Evolutionary conservation across 345 rosid genomes (phyloP).

Genomic region (Sapria himalayana): DNA sequence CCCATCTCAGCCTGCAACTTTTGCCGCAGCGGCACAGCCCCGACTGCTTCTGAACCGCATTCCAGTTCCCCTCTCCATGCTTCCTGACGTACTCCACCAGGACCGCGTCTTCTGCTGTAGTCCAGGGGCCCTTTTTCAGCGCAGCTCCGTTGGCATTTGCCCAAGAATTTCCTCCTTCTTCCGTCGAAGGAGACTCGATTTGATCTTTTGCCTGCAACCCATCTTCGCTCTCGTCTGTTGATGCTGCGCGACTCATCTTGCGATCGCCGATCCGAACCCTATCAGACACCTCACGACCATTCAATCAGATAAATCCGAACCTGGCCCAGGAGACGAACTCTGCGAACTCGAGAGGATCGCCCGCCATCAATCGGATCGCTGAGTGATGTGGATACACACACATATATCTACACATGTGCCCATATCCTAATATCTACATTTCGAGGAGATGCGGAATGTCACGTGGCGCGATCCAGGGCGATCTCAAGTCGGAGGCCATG

Average conservation of each 20-base stretch:
- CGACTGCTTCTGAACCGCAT: slow-evolving; percentile 74
- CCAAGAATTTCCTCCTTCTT: slow-evolving; percentile 23
- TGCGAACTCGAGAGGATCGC: too few relatives aligned
- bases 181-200: slow-evolving; percentile 30
- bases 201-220: slow-evolving; percentile 29
- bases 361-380: too few relatives aligned
- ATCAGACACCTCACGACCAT: slow-evolving; percentile 19
- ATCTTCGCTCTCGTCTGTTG: slow-evolving; percentile 45
- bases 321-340: slow-evolving; percentile 15
- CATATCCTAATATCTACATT: too few relatives aligned
- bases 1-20: slow-evolving; percentile 96
- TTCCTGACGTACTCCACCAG: slow-evolving; percentile 74
- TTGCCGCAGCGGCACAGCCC: slow-evolving; percentile 86
- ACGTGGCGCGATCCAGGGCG: too few relatives aligned
- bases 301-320: slow-evolving; percentile 15
- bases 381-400: too few relatives aligned
- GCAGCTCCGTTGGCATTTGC: slow-evolving; percentile 21
- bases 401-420: too few relatives aligned
- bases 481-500: too few relatives aligned
- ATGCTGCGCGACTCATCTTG: slow-evolving; percentile 46
- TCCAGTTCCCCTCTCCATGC: slow-evolving; percentile 98
- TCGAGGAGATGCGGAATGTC: too few relatives aligned
- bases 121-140: slow-evolving; percentile 98
- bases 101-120: slow-evolving; percentile 81
- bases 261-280: slow-evolving; percentile 16